phyloP scores from a whole-genome alignment of 2,329 filamentous ascomycete species.

The Neofusicoccum sp. region DNA sequence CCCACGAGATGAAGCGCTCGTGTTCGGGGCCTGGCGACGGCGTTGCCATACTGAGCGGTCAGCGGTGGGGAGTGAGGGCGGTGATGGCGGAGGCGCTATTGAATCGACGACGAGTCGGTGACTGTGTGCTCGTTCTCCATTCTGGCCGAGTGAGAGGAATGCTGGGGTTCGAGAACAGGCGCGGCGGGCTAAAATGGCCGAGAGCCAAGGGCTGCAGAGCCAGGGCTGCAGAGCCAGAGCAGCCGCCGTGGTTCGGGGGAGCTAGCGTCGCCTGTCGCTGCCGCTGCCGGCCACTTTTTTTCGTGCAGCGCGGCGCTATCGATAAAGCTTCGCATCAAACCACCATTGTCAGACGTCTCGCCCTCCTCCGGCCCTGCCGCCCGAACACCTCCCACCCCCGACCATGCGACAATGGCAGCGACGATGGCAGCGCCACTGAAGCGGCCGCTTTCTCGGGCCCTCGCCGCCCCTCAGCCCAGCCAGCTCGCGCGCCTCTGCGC shows the following conservation, averaged over 20 bases:
- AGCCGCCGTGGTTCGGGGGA: neutral
- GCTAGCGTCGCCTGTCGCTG: neutral
- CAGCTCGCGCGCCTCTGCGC: slow-evolving; percentile 1
- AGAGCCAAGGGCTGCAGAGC: slow-evolving; percentile 7
- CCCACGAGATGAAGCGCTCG: slow-evolving; percentile 69
- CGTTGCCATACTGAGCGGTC: neutral
- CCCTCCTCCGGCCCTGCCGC: neutral
- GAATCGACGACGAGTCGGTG: neutral
- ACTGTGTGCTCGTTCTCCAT: slow-evolving; percentile 1
- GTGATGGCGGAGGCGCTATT: slow-evolving; percentile 7
- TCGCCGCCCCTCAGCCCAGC: neutral
- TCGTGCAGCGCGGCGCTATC: neutral
- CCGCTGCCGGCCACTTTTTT: neutral
- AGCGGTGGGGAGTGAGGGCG: neutral
- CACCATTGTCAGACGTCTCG: slow-evolving; percentile 9
- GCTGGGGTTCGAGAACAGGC: neutral
- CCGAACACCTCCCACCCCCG: neutral
- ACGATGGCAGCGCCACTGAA: slow-evolving; percentile 18
- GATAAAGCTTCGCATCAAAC: slow-evolving; percentile 15
- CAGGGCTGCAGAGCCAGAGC: neutral
- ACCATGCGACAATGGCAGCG: slow-evolving; percentile 2
- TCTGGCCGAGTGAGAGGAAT: neutral
- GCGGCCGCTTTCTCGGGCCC: slow-evolving; percentile 1
- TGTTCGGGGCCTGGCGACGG: slow-evolving; percentile 42
- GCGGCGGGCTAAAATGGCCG: neutral